A percentile compares a stretch with the other conserved stretches of the same genome.
Conservation (phyloP, 1,139 yeast species). For the Taphrina confusa region DNA sequence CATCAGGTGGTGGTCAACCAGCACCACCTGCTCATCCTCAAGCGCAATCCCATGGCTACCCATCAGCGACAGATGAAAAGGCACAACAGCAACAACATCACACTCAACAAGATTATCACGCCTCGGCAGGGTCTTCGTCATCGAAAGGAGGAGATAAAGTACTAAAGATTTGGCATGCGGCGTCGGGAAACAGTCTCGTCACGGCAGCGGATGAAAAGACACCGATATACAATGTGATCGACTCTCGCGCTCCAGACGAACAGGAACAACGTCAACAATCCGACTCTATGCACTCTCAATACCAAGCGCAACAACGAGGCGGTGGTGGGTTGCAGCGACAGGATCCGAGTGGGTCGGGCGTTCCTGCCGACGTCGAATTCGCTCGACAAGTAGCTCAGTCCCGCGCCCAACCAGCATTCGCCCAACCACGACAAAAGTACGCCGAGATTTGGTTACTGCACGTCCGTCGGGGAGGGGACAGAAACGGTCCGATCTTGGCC, state of each 20-base stretch:
- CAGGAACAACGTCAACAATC: conserved; percentile 17
- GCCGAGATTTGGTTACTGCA: conserved; percentile 2
- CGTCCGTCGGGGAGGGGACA: conserved; percentile 18
- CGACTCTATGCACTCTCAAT: neutral
- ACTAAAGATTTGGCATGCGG: conserved; percentile 22
- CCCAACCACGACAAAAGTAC: neutral
- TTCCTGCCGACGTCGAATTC: conserved; percentile 2
- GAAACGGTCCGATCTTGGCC: conserved; percentile 18
- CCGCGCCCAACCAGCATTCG: conserved; percentile 1
- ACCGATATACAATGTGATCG: conserved; percentile 22
- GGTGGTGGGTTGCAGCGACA: conserved; percentile 5
- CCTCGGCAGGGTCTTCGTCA: neutral
- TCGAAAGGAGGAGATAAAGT: neutral
- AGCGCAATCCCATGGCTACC: neutral
- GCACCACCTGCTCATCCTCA: conserved; percentile 1
- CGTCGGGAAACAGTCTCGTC: conserved; percentile 23
- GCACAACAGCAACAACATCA: conserved; percentile 3
- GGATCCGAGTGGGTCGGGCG: neutral
- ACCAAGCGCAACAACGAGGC: neutral
- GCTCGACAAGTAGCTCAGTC: conserved; percentile 4
- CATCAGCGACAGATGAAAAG: neutral
- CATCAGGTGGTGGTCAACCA: neutral
- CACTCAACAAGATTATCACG: neutral
- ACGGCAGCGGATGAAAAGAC: conserved; percentile 27
- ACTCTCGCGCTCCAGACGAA: conserved; percentile 23